Conservation (phyloP, 2,329 filamentous ascomycete species). For the Penicillium sp. region DNA sequence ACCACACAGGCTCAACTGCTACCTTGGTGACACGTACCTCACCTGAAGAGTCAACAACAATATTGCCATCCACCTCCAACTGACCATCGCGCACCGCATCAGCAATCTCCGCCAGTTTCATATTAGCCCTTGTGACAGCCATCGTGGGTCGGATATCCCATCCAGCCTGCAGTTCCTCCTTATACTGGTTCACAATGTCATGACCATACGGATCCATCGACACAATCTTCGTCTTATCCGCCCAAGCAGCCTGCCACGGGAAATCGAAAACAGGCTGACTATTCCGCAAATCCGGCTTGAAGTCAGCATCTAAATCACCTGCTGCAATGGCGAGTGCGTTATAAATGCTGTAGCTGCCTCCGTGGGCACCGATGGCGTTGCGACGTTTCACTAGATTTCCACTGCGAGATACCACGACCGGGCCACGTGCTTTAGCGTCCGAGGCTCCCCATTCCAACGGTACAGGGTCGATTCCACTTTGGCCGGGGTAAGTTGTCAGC, state of each 20-base stretch:
- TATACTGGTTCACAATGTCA: conserved; percentile 75
- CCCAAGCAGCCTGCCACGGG: conserved; percentile 87
- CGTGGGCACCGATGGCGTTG: conserved; percentile 67
- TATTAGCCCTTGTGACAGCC: conserved; percentile 87
- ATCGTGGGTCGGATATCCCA: conserved; percentile 84
- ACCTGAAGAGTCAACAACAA: conserved; percentile 80
- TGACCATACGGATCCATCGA: conserved; percentile 96
- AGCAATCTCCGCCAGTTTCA: conserved; percentile 94
- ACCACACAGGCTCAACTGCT: conserved; percentile 93
- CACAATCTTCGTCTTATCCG: conserved; percentile 88
- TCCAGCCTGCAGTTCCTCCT: conserved; percentile 70
- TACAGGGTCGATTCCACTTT: conserved; percentile 3
- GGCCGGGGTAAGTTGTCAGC: conserved; percentile 80
- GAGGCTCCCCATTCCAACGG: conserved; percentile 5
- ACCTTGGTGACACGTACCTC: conserved; percentile 95
- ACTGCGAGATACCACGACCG: conserved; percentile 71
- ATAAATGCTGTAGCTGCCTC: conserved; percentile 95
- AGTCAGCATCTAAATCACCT: conserved; percentile 80
- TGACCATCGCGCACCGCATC: conserved; percentile 80
- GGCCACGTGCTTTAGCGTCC: conserved; percentile 59
- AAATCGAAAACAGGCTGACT: conserved; percentile 90
- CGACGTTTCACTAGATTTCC: conserved; percentile 33
- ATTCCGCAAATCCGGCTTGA: conserved; percentile 76
- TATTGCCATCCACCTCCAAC: conserved; percentile 78
- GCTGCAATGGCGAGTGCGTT: conserved; percentile 90